phyloP scores from a whole-genome alignment of 495 filamentous ascomycete genomes.

The Penicillium nucicola region DNA sequence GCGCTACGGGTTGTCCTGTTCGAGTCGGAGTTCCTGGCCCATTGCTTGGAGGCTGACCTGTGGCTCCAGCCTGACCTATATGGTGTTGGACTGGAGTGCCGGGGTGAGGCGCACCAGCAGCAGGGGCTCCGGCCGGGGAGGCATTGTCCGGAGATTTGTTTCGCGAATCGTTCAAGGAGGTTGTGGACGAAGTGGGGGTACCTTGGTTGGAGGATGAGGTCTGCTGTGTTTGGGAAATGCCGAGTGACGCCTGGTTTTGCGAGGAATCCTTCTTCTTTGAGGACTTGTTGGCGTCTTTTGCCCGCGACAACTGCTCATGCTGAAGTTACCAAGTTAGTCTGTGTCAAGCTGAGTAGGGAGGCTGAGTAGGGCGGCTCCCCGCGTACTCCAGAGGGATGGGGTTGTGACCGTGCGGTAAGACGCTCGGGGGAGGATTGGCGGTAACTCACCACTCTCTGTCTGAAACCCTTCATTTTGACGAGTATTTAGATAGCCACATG shows the following conservation, averaged over 20 bases:
- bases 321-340: constrained; percentile 34
- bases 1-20: constrained; percentile 64
- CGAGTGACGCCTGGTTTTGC: constrained; percentile 41
- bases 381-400: constrained; percentile 13
- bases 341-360: constrained; percentile 3
- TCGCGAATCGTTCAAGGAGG: constrained; percentile 78
- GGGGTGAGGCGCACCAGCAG: constrained; percentile 12
- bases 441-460: constrained; percentile 90
- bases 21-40: constrained; percentile 66
- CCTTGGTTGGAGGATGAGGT: constrained; percentile 60
- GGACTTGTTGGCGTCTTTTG: constrained; percentile 86
- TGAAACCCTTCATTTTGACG: constrained; percentile 90
- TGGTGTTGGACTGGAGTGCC: constrained; percentile 34
- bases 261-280: constrained; percentile 91
- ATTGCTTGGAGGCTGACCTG: constrained; percentile 48
- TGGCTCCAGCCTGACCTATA: constrained; percentile 28
- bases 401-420: constrained; percentile 17
- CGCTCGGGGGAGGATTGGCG: constrained; percentile 5
- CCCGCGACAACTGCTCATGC: constrained; percentile 90
- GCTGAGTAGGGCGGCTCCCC: constrained; percentile 11
- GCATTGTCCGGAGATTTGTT: constrained; percentile 74
- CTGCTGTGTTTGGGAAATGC: constrained; percentile 51
- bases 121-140: constrained; percentile 37
- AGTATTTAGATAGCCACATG: constrained; percentile 35
- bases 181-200: constrained; percentile 82